phyloP scores from a whole-genome alignment of 2,329 filamentous ascomycete species.

The Botrytis porri region DNA sequence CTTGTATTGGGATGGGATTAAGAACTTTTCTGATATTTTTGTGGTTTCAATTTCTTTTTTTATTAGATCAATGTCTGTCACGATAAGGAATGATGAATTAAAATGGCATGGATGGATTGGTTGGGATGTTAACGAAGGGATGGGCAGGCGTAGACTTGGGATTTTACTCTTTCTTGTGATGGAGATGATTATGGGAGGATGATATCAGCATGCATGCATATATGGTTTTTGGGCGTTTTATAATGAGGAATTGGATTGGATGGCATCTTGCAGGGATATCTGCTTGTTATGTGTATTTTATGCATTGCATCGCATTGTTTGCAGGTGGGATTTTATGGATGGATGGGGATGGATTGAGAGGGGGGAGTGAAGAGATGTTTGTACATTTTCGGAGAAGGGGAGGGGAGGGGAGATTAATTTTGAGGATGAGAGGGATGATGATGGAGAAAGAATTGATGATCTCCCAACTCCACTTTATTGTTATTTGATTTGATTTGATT shows the following conservation, averaged over 20 bases:
- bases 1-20: constrained; percentile 5
- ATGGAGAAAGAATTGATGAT: not conserved
- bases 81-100: constrained; percentile 13
- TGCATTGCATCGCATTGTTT: not conserved
- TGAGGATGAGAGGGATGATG: not conserved
- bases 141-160: not conserved
- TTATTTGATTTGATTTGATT: not conserved
- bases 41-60: not conserved
- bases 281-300: not conserved
- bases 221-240: not conserved
- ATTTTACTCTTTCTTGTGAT: not conserved
- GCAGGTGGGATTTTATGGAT: not conserved
- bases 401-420: not conserved
- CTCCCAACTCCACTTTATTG: not conserved
- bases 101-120: not conserved
- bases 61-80: constrained; percentile 8
- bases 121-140: not conserved
- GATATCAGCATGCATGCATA: not conserved
- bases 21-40: constrained; percentile 5
- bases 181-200: not conserved
- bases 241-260: not conserved
- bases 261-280: not conserved
- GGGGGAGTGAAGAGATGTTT: not conserved
- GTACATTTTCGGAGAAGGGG: not conserved
- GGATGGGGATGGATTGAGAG: not conserved